Conservation (phyloP, 139 green algal species). For the Tetradesmus lagerheimii region DNA sequence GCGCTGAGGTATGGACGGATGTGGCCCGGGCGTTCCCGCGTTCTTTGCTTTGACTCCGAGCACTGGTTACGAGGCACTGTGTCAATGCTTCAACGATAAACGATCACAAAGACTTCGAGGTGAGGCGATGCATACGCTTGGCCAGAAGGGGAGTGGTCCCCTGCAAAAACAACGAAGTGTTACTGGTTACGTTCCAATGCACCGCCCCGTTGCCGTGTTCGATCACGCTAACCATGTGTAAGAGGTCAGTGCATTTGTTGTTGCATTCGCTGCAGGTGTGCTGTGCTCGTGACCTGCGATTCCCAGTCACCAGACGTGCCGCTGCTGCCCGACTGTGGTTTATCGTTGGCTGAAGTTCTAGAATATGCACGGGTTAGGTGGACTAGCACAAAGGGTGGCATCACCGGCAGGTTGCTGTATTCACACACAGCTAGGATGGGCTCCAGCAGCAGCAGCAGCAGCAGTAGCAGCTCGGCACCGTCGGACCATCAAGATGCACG, state of each 20-base stretch:
- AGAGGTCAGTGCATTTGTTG: too few species aligned
- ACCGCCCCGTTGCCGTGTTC: too few species aligned
- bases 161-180: too few species aligned
- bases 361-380: neutral
- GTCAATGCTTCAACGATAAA: neutral
- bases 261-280: too few species aligned
- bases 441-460: neutral
- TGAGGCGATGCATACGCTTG: too few species aligned
- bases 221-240: too few species aligned
- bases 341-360: too few species aligned
- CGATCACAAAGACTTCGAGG: neutral
- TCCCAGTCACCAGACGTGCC: too few species aligned
- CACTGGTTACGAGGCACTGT: neutral
- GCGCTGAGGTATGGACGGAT: neutral
- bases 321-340: too few species aligned
- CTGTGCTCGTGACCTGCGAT: too few species aligned
- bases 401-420: neutral
- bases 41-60: neutral
- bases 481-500: neutral
- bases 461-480: neutral
- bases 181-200: too few species aligned
- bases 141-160: too few species aligned
- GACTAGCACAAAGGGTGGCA: conserved; percentile 6
- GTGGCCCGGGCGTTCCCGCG: neutral
- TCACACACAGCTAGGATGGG: neutral